Base-by-base conservation (phyloP, 495 filamentous ascomycete species). In the Aspergillus steynii region DNA sequence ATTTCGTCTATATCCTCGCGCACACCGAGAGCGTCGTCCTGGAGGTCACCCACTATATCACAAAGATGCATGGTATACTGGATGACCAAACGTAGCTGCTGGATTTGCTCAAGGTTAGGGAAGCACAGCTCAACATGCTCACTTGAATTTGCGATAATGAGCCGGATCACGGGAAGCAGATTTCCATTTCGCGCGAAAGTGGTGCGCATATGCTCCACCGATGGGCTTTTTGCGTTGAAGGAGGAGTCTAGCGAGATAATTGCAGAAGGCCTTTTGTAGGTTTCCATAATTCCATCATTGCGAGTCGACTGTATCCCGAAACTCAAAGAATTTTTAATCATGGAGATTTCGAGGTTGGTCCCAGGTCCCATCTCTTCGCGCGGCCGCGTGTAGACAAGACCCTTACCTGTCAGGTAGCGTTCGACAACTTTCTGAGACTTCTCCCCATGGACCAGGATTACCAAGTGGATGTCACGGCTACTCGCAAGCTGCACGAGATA, bases 91-190 rank as follows among this genome's bases (percentile, higher is more conserved):
- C 67, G 71, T 32, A 84, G 60, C 53, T 77, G 74, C 50, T 79
- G 72, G 0, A 68, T 49, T 32, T 68, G 69, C 1, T 74, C 61
- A 34, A 81, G 47, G n/a, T 76, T 64, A 5, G 82, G 77, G 27
- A 85, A 68, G 57, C 82, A 85, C 45, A 75, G 71, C 58, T 82
- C 77, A 46, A 87, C 75, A 60, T 88, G 85, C 62, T 88, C 84
- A 52, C 80, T 78, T 4, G 82, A 77, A 58, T 82, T 83, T 34
- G 80, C 74, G 7, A 86, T 73, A 10, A 86, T 59, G 9, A 86
- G 69, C 59, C 80, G 75, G 29, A 86, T 73, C n/a, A 85, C 74
- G 2, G 83, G 83, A 20, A 82, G 64, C 49, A 79, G 68, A 29
- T 73, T 64, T 25, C 71, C 72, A 48, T 77, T 71, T 1, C 74